phyloP scores from a whole-genome alignment of 108 stramenopile species.

The Discostella pseudostelligera region DNA sequence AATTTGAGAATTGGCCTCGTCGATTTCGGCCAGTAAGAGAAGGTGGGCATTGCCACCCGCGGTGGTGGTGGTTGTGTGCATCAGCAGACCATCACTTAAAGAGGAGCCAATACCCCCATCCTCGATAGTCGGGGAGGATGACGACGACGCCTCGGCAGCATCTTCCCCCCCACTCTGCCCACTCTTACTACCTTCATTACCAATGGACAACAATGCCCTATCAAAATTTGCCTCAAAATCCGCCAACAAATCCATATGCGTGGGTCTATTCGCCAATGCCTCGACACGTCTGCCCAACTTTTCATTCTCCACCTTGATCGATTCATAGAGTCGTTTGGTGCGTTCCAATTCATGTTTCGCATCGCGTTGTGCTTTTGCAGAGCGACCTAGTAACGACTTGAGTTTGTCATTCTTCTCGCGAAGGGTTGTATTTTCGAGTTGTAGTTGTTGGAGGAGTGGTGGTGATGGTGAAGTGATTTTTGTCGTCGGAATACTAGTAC shows the following conservation, averaged over 20 bases:
- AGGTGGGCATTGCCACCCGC: slow-evolving; percentile 5
- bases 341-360: slow-evolving; percentile 73
- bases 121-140: slow-evolving; percentile 20
- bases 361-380: slow-evolving; percentile 86
- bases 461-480: slow-evolving; percentile 4
- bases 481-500: background rate
- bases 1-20: slow-evolving; percentile 63
- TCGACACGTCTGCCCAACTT: slow-evolving; percentile 69
- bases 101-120: background rate
- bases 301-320: slow-evolving; percentile 56
- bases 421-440: slow-evolving; percentile 70
- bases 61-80: background rate
- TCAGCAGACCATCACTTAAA: background rate
- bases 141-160: slow-evolving; percentile 19
- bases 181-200: slow-evolving; percentile 3
- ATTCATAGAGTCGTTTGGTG: slow-evolving; percentile 53
- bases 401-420: slow-evolving; percentile 81
- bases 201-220: slow-evolving; percentile 65
- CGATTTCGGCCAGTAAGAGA: slow-evolving; percentile 64
- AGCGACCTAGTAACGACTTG: slow-evolving; percentile 80
- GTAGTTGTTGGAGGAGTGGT: slow-evolving; percentile 48
- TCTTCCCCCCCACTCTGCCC: slow-evolving; percentile 71
- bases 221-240: slow-evolving; percentile 92
- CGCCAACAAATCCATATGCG: slow-evolving; percentile 83
- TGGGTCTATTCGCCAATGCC: slow-evolving; percentile 71